Percentiles rank a stretch among this genome's conserved stretches.
Conservation (phyloP, 257 asterid genomes). For the Perilla frutescens region DNA sequence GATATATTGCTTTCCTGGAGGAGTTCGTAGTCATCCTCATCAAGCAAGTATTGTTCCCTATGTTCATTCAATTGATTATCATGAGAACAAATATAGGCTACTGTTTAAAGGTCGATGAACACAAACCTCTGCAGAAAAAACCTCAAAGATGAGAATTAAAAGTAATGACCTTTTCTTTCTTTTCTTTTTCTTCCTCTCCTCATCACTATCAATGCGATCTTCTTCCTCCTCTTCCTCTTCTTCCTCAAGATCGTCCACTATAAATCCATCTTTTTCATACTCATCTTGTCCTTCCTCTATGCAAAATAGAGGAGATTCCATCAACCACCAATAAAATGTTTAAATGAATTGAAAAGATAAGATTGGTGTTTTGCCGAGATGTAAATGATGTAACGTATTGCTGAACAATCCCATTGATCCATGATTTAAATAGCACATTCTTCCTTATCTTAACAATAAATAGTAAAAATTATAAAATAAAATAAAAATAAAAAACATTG, state of each 20-base stretch:
- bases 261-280: slow-evolving; percentile 92
- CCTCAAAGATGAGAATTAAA: not conserved
- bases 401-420: slow-evolving; percentile 6
- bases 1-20: slow-evolving; percentile 91
- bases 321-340: slow-evolving; percentile 27
- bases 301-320: slow-evolving; percentile 30
- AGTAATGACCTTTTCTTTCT: slow-evolving; percentile 77
- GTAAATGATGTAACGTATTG: not conserved
- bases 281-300: slow-evolving; percentile 92
- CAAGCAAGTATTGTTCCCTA: slow-evolving; percentile 83
- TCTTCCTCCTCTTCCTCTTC: slow-evolving; percentile 81
- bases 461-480: not conserved
- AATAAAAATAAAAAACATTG: not conserved
- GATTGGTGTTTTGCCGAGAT: not conserved
- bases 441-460: slow-evolving; percentile 1
- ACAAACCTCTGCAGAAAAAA: not conserved
- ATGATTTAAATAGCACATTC: not conserved
- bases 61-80: slow-evolving; percentile 5
- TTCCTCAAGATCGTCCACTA: slow-evolving; percentile 83
- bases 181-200: slow-evolving; percentile 83
- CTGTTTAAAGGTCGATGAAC: not conserved
- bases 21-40: slow-evolving; percentile 93
- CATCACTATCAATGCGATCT: slow-evolving; percentile 72
- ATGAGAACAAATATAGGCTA: not conserved
- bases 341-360: not conserved